These are phyloP conservation scores for Cladosporium sp. DNA, from an alignment of 2,329 filamentous ascomycete genomes.

Conservation along the genomic window DNA sequence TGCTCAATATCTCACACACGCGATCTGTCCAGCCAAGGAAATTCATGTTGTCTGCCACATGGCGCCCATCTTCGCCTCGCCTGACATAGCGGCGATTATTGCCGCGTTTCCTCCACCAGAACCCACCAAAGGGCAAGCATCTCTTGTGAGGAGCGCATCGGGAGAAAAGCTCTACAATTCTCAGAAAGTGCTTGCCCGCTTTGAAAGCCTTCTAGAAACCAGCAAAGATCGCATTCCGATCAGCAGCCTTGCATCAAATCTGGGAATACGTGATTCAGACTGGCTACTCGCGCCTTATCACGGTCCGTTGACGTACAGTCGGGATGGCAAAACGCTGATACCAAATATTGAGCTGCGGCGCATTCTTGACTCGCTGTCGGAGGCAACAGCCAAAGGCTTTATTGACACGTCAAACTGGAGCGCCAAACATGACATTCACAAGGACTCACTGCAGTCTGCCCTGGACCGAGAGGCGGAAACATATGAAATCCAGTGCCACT, in stretches of 20 bases:
- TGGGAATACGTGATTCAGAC: constrained; percentile 15
- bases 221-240: constrained; percentile 15
- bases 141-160: constrained; percentile 21
- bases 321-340: constrained; percentile 7
- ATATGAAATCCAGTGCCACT: constrained; percentile 10
- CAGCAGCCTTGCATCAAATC: constrained; percentile 14
- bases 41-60: constrained; percentile 14
- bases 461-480: constrained; percentile 6
- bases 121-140: constrained; percentile 17
- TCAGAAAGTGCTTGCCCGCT: constrained; percentile 10
- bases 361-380: constrained; percentile 11
- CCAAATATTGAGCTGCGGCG: constrained; percentile 8
- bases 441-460: constrained; percentile 1
- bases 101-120: constrained; percentile 22
- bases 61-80: constrained; percentile 24
- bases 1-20: background rate
- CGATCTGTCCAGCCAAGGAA: constrained; percentile 2
- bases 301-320: constrained; percentile 6
- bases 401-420: constrained; percentile 13
- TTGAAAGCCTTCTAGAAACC: constrained; percentile 15
- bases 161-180: constrained; percentile 21
- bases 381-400: constrained; percentile 1
- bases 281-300: constrained; percentile 10
- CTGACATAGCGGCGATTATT: constrained; percentile 25
- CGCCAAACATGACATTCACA: constrained; percentile 8